These are phyloP conservation scores for Hansenula lynferdii DNA, from an alignment of 1,139 yeast genomes.

Conservation along the genomic window DNA sequence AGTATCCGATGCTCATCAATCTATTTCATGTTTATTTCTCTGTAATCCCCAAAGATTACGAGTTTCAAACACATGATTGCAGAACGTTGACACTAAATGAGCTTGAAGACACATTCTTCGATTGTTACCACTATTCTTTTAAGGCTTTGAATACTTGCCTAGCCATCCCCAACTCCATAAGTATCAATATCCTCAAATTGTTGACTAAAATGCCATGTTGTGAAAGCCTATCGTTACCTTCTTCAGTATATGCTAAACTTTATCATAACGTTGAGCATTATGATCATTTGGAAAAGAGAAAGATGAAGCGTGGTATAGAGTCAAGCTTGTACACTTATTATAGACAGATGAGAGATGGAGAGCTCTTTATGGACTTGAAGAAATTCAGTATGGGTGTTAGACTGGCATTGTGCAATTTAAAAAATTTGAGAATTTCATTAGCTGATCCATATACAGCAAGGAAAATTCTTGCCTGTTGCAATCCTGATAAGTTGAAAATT, in stretches of 20 bases:
- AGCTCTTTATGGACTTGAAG: neutral
- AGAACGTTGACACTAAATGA: too few relatives aligned
- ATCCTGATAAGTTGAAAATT: neutral
- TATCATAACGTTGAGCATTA: neutral
- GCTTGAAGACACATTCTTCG: too few relatives aligned
- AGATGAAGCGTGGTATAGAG: neutral
- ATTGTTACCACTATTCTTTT: too few relatives aligned
- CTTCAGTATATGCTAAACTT: neutral
- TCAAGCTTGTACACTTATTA: neutral
- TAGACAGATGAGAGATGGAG: neutral
- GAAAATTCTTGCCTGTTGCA: slow-evolving; percentile 1
- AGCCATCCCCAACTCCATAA: neutral
- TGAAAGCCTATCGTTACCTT: neutral
- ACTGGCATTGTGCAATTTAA: slow-evolving; percentile 1
- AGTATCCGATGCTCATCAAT: too few relatives aligned
- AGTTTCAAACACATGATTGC: too few relatives aligned
- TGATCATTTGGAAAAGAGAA: neutral
- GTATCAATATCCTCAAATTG: neutral
- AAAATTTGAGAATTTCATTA: slow-evolving; percentile 2
- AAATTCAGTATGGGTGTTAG: neutral
- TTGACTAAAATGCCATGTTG: neutral
- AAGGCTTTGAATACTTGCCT: neutral
- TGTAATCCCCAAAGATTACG: too few relatives aligned
- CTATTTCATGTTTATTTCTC: too few relatives aligned
- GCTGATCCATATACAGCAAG: slow-evolving; percentile 1